Percentiles rank a stretch among this genome's conserved stretches.
phyloP scores from a whole-genome alignment of 1,284 basidiomycete species.

The Malassezia furfur region DNA sequence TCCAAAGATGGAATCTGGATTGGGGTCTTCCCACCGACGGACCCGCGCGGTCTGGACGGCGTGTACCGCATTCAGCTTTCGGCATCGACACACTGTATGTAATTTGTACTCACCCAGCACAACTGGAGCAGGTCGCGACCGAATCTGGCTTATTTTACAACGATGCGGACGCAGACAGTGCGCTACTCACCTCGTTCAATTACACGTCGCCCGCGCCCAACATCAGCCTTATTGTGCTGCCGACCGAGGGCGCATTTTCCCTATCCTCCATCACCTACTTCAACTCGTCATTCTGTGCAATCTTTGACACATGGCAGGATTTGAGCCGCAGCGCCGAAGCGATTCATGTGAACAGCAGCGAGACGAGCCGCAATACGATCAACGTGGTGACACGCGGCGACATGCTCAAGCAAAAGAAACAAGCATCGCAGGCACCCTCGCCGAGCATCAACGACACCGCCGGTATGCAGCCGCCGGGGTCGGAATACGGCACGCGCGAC shows the following conservation, averaged over 20 bases:
- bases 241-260: slow-evolving; percentile 26
- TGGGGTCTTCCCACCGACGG: slow-evolving; percentile 34
- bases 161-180: slow-evolving; percentile 42
- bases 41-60: slow-evolving; percentile 22
- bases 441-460: slow-evolving; percentile 13
- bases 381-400: slow-evolving; percentile 15
- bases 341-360: slow-evolving; percentile 25
- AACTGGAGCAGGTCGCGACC: slow-evolving; percentile 27
- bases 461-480: background rate
- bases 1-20: slow-evolving; percentile 29
- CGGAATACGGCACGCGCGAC: background rate
- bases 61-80: slow-evolving; percentile 27
- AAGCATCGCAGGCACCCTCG: background rate
- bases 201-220: slow-evolving; percentile 30
- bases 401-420: background rate
- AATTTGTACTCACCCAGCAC: slow-evolving; percentile 6
- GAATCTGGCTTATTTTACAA: slow-evolving; percentile 27
- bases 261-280: slow-evolving; percentile 33
- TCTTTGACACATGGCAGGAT: slow-evolving; percentile 25
- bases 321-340: slow-evolving; percentile 12
- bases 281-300: slow-evolving; percentile 46
- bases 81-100: slow-evolving; percentile 14
- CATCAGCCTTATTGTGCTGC: slow-evolving; percentile 35
- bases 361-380: slow-evolving; percentile 27
- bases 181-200: slow-evolving; percentile 45